Base-by-base conservation (phyloP, 2,329 filamentous ascomycete genomes). In the Alternaria gaisen region DNA sequence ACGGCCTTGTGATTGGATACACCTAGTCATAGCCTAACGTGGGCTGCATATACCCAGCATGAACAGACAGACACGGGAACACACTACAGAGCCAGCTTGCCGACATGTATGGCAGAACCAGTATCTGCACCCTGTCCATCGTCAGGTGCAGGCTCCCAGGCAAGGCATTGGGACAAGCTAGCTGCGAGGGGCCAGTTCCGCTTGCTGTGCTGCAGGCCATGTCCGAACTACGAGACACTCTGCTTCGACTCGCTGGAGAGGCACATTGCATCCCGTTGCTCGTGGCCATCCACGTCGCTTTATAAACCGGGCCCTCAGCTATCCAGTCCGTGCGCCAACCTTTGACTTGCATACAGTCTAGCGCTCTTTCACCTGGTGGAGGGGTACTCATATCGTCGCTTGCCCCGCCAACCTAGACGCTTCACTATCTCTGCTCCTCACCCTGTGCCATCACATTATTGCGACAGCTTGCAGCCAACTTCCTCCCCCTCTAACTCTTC, bases 31-130 rank as follows among this genome's bases (percentile, higher is more conserved):
- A 38, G 63, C 57, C 72, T 72, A 72, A 60, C 50, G 50, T 56
- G 52, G 65, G 59, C 65, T 72, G 72, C 72, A 73, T 68, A 57
- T 66, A 62, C 60, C 69, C 71, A 67, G 77, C 80, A 81, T 80
- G 70, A 74, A 69, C 55, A 72, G 69, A 63, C 70, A 68, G 74
- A 75, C 77, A 80, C 78, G 76, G 77, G 79, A 80, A 36, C 32
- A 69, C 64, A 61, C 68, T 70, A 71, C 63, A 61, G 53, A 52
- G 53, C 36, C 58, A 56, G 62, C 53, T 51, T 60, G 65, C 55
- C 64, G 63, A 50, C 55, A 52, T 59, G 55, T 30, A 38, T 53
- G 60, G 52, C 57, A 60, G 61, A 59, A 62, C 56, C 61, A 63
- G 50, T 48, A 50, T 61, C 40, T 56, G 43, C 46, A 50, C 42